Percentiles rank a stretch among this genome's conserved stretches.
Evolutionary conservation across 345 rosid genomes (phyloP).

Genomic region (Sonneratia caseolaris): DNA sequence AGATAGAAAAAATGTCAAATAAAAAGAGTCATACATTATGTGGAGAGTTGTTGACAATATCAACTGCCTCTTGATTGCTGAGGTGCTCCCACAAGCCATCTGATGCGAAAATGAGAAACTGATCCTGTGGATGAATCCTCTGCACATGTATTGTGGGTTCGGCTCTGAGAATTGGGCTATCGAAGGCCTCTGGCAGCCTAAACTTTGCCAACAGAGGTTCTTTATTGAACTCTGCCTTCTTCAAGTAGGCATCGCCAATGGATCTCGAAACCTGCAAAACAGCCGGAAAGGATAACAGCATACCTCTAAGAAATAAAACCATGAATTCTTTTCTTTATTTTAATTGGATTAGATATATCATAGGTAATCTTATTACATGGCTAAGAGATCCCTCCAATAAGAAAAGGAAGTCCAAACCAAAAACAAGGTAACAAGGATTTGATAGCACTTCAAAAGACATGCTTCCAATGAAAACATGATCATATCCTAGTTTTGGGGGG

Average conservation of each 20-base stretch:
- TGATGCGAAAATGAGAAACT: conserved; percentile 89
- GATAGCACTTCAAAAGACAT: neutral
- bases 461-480: neutral
- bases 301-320: neutral
- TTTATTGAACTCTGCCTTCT: conserved; percentile 73
- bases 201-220: conserved; percentile 78
- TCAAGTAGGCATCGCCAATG: conserved; percentile 91
- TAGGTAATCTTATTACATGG: neutral
- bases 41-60: conserved; percentile 67
- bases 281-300: neutral
- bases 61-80: conserved; percentile 85
- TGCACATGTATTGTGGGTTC: conserved; percentile 76
- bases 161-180: conserved; percentile 74
- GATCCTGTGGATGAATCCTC: conserved; percentile 64
- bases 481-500: neutral
- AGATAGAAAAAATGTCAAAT: neutral
- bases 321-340: neutral
- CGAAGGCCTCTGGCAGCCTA: conserved; percentile 61
- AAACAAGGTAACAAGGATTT: neutral
- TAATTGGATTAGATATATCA: neutral
- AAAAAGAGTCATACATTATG: conserved; percentile 52
- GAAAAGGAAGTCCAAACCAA: neutral
- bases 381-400: neutral
- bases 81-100: conserved; percentile 99
- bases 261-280: conserved; percentile 72